Evolutionary conservation across 495 filamentous ascomycete genomes (phyloP).

Genomic region (Xylaria curta): DNA sequence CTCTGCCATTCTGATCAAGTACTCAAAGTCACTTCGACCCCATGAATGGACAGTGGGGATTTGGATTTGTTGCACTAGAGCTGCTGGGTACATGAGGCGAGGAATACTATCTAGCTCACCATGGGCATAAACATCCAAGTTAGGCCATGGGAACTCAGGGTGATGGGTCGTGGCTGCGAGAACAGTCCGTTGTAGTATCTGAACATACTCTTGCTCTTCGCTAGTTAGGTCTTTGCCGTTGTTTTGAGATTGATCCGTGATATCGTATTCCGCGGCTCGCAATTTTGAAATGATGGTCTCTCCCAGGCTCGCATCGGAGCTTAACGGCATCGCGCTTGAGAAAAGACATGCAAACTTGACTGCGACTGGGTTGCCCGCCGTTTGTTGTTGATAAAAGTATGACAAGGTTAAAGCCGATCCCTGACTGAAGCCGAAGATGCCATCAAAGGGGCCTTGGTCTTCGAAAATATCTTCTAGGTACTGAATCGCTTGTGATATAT

Average conservation of each 20-base stretch:
- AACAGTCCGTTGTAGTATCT: neutral
- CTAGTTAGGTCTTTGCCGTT: neutral
- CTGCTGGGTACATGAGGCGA: neutral
- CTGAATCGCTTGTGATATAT: conserved; percentile 19
- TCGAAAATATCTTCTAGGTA: conserved; percentile 28
- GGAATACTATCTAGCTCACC: neutral
- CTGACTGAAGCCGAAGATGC: conserved; percentile 48
- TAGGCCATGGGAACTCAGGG: neutral
- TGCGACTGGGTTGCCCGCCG: neutral
- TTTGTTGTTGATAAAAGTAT: conserved; percentile 18
- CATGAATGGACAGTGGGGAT: neutral
- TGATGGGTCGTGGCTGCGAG: neutral
- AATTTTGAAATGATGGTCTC: neutral
- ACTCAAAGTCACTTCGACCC: neutral
- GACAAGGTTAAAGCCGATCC: conserved; percentile 42
- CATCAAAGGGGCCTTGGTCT: conserved; percentile 45
- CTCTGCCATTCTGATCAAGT: neutral
- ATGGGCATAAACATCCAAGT: neutral
- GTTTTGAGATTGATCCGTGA: neutral
- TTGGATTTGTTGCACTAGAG: neutral
- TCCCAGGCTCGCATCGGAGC: neutral
- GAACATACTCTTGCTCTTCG: neutral
- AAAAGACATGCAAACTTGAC: conserved; percentile 6
- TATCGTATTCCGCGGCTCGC: neutral
- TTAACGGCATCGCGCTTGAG: conserved; percentile 1